Percentiles rank a stretch among this genome's conserved stretches.
Evolutionary conservation across 179 eudicot species (phyloP).

Genomic region (Spinacia oleracea): DNA sequence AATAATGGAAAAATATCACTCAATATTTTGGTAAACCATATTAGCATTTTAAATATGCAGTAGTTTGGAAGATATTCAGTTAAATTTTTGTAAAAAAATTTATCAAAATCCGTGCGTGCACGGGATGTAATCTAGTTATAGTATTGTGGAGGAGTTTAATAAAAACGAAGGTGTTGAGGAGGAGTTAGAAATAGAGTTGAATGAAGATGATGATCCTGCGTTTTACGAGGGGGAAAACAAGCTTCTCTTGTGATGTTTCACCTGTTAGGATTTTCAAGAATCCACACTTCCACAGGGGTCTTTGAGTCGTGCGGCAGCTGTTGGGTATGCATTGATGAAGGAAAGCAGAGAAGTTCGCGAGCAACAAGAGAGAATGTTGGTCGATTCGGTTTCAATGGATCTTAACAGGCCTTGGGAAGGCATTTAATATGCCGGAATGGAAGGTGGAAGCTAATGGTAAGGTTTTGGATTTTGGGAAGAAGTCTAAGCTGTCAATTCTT

Average conservation of each 20-base stretch:
- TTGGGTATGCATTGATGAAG: constrained; percentile 68
- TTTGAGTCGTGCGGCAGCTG: constrained; percentile 73
- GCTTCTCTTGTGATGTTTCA: constrained; percentile 62
- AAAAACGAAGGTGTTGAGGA: constrained; percentile 67
- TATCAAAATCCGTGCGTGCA: too few species aligned
- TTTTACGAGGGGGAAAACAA: constrained; percentile 65
- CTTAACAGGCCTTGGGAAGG: constrained; percentile 72
- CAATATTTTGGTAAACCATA: too few species aligned
- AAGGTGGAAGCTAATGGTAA: constrained; percentile 45
- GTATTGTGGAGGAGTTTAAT: neutral
- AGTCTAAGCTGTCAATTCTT: constrained; percentile 60
- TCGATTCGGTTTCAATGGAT: constrained; percentile 82
- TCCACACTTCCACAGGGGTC: constrained; percentile 86
- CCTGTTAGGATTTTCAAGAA: constrained; percentile 73
- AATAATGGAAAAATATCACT: too few species aligned
- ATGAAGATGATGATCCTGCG: constrained; percentile 64
- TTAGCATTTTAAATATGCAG: too few species aligned
- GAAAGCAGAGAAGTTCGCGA: constrained; percentile 75
- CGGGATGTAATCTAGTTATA: too few species aligned
- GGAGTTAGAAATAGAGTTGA: constrained; percentile 70
- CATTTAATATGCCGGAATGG: neutral
- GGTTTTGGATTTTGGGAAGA: constrained; percentile 57
- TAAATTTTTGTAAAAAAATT: too few species aligned
- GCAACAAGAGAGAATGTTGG: constrained; percentile 65
- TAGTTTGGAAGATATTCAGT: too few species aligned